These are phyloP conservation scores for Boechera divaricarpa DNA, from an alignment of 345 rosid genomes.

Conservation along the genomic window DNA sequence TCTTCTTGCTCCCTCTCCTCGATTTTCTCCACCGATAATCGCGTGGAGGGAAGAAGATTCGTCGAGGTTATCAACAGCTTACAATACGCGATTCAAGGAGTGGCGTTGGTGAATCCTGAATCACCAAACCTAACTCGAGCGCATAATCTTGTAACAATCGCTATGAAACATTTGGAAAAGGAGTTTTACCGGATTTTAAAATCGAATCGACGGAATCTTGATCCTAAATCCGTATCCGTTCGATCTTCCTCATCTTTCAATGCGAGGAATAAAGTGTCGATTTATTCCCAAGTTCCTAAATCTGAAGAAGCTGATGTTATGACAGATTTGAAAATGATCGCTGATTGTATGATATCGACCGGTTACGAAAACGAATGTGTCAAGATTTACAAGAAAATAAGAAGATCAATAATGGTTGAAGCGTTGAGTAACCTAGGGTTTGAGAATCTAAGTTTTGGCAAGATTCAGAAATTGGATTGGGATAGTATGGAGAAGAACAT, in stretches of 20 bases:
- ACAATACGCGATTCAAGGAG: slow-evolving; percentile 69
- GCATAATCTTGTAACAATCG: slow-evolving; percentile 57
- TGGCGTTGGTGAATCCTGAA: slow-evolving; percentile 39
- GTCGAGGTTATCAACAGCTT: slow-evolving; percentile 53
- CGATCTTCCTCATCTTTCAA: slow-evolving; percentile 40
- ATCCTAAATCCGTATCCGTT: slow-evolving; percentile 60
- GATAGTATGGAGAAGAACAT: slow-evolving; percentile 66
- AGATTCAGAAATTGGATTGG: slow-evolving; percentile 75
- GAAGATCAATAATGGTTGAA: slow-evolving; percentile 78
- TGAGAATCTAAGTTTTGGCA: slow-evolving; percentile 53
- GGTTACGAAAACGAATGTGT: slow-evolving; percentile 80
- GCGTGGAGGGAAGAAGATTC: slow-evolving; percentile 60
- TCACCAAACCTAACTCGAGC: slow-evolving; percentile 64
- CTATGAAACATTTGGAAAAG: slow-evolving; percentile 69
- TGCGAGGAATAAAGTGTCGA: background rate
- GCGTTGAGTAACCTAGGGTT: slow-evolving; percentile 62
- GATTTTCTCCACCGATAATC: slow-evolving; percentile 55
- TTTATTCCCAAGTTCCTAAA: slow-evolving; percentile 30
- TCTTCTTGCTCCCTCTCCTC: slow-evolving; percentile 36
- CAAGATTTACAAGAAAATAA: slow-evolving; percentile 56
- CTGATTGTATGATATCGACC: slow-evolving; percentile 83
- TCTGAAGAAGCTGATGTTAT: slow-evolving; percentile 50
- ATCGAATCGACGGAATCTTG: slow-evolving; percentile 54
- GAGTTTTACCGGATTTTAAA: slow-evolving; percentile 74
- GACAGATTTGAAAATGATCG: slow-evolving; percentile 71